These are phyloP conservation scores for Neurospora sp. DNA, from an alignment of 495 filamentous ascomycete genomes.

Conservation along the genomic window DNA sequence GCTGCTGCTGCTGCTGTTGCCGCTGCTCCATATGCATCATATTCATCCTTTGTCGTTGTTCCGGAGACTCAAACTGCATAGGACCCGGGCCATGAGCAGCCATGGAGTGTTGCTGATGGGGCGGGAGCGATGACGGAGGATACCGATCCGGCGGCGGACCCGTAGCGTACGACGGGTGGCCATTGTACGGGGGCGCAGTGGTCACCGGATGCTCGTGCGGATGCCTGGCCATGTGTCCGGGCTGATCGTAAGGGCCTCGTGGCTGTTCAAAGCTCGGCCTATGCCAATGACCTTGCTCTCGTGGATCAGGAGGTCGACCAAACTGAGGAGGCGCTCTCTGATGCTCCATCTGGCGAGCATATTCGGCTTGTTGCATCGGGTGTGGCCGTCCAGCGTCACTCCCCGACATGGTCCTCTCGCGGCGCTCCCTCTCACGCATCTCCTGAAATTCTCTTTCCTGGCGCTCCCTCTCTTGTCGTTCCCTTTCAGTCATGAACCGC, in stretches of 20 bases:
- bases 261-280: slow-evolving; percentile 31
- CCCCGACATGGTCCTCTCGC: slow-evolving; percentile 30
- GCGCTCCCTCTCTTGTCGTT: slow-evolving; percentile 27
- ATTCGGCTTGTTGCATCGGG: slow-evolving; percentile 19
- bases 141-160: slow-evolving; percentile 37
- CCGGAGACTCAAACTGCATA: slow-evolving; percentile 39
- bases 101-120: slow-evolving; percentile 27
- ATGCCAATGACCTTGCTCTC: slow-evolving; percentile 35
- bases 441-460: slow-evolving; percentile 16
- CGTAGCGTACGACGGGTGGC: slow-evolving; percentile 37
- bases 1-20: slow-evolving; percentile 14
- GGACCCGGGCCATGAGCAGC: slow-evolving; percentile 27
- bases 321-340: slow-evolving; percentile 22
- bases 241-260: slow-evolving; percentile 30
- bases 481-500: slow-evolving; percentile 24
- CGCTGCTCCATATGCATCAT: slow-evolving; percentile 21
- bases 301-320: slow-evolving; percentile 30
- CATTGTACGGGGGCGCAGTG: slow-evolving; percentile 30
- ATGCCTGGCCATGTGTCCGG: slow-evolving; percentile 28
- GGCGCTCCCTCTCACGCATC: slow-evolving; percentile 15
- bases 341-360: slow-evolving; percentile 24
- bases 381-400: slow-evolving; percentile 18
- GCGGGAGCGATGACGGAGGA: slow-evolving; percentile 30
- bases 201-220: slow-evolving; percentile 31
- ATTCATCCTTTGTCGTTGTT: slow-evolving; percentile 32